Conservation (phyloP, 768 basidiomycete species). For the Auriscalpium vulgare region DNA sequence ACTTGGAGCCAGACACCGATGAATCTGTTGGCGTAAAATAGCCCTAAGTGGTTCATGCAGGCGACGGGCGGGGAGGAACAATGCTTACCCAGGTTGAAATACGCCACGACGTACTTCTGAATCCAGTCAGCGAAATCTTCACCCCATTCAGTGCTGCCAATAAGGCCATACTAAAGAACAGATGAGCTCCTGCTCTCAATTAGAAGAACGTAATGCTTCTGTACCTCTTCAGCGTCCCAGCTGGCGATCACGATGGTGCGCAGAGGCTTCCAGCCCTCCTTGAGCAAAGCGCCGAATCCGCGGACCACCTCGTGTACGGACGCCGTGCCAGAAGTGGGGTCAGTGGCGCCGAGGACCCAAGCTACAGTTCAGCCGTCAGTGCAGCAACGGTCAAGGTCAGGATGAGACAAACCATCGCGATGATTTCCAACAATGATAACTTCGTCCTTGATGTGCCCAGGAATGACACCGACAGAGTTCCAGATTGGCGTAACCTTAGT, state of each 20-base stretch:
- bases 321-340: conserved; percentile 76
- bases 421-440: conserved; percentile 85
- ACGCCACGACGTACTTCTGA: conserved; percentile 70
- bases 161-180: conserved; percentile 44
- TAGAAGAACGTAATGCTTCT: background rate
- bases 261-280: conserved; percentile 77
- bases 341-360: conserved; percentile 77
- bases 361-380: conserved; percentile 21
- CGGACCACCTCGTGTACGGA: conserved; percentile 71
- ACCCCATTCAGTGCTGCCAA: conserved; percentile 89
- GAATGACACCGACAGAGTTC: conserved; percentile 81
- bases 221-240: conserved; percentile 70
- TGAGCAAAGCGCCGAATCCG: conserved; percentile 60
- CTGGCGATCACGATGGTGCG: conserved; percentile 69
- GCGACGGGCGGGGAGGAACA: background rate
- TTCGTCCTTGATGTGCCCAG: conserved; percentile 78
- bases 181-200: background rate
- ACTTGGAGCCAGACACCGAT: conserved; percentile 56
- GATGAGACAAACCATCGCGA: conserved; percentile 59
- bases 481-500: conserved; percentile 81
- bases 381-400: background rate
- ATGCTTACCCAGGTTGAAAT: conserved; percentile 64
- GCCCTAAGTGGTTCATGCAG: background rate
- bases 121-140: conserved; percentile 89
- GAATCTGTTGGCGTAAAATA: conserved; percentile 35